Evolutionary conservation across 306 rosid genomes (phyloP).

Genomic region (Prunus davidiana): DNA sequence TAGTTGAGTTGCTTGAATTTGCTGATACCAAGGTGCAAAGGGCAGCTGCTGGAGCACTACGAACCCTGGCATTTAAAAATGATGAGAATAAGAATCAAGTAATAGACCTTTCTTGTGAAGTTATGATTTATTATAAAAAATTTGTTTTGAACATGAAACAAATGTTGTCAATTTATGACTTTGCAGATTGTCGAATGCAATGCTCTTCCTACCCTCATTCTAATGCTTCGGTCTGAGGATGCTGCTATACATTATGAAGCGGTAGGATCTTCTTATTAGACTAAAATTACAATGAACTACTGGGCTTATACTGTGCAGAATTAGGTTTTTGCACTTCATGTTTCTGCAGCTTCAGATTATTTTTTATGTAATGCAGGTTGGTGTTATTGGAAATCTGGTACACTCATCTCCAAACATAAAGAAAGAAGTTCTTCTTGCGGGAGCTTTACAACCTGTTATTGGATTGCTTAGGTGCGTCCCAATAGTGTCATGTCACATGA

Average conservation of each 20-base stretch:
- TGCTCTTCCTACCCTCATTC: slow-evolving; percentile 97
- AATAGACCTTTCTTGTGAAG: slow-evolving; percentile 19
- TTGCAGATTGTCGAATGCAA: slow-evolving; percentile 96
- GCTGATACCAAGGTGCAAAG: slow-evolving; percentile 93
- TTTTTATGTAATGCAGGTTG: slow-evolving; percentile 68
- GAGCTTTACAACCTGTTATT: slow-evolving; percentile 97
- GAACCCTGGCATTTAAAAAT: slow-evolving; percentile 93
- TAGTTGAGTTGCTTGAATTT: slow-evolving; percentile 86
- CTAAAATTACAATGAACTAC: slow-evolving; percentile 12
- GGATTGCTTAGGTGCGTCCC: slow-evolving; percentile 77
- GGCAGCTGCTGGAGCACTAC: slow-evolving; percentile 95
- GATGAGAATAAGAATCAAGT: slow-evolving; percentile 98
- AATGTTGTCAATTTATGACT: slow-evolving; percentile 19
- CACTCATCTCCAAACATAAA: slow-evolving; percentile 96
- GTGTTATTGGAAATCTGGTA: slow-evolving; percentile 96
- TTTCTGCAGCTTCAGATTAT: slow-evolving; percentile 22
- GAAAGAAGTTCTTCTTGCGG: slow-evolving; percentile 93
- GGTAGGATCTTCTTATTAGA: slow-evolving; percentile 42
- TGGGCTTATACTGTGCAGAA: slow-evolving; percentile 8
- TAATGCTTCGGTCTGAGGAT: slow-evolving; percentile 95
- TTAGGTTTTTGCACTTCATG: slow-evolving; percentile 20
- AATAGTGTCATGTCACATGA: background rate
- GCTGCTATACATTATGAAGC: slow-evolving; percentile 98
- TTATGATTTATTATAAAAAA: slow-evolving; percentile 11
- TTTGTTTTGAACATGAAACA: slow-evolving; percentile 15